Evolutionary conservation across 2,329 filamentous ascomycete species (phyloP), one percentile per base, ranked within the genome.

Genomic region (Rhynchosporium graminicola): DNA sequence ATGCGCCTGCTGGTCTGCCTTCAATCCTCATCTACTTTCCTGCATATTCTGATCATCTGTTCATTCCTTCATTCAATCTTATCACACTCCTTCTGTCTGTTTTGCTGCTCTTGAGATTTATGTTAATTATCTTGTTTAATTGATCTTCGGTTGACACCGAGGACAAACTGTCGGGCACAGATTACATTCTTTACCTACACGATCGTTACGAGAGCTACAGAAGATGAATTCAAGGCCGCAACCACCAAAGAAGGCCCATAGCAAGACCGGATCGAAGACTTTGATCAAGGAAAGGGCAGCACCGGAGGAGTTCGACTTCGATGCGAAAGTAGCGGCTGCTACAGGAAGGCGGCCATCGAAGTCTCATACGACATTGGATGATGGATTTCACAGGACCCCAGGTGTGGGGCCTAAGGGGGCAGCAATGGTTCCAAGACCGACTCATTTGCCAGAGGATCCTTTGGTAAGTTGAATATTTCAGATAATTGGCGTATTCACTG

Each of bases 381-480:
- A 52, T 42, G 38, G 38, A 8, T 38, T 55, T 7, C 46, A 43
- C n/a, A 60, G 50, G 50, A 46, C 50, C 5, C 28, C 58, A 9
- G 55, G 40, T 9, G 15, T 3, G 20, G 40, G 29, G 13, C 52
- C 48, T 33, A 42, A 40, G 9, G 62, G 36, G 63, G 20, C 63
- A 45, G 65, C 62, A 46, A 40, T 68, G 59, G 59, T 81, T 9
- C 83, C 83, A 3, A 83, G 83, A 70, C 83, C 83, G 0, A 85
- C 81, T 59, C 80, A 84, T 60, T 80, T 83, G 60, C 75, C 77
- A 0, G 76, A 80, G 29, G 83, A 86, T 70, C 83, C 83, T 57
- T 67, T 85, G 71, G 82, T 84, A 75, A 60, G 79, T 72, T 48
- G 28, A 3, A 12, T 33, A 26, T 31, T 15, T 15, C n/a, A 4